These are phyloP conservation scores for Microcyclospora pomicola DNA, from an alignment of 2,329 filamentous ascomycete species.

Conservation along the genomic window DNA sequence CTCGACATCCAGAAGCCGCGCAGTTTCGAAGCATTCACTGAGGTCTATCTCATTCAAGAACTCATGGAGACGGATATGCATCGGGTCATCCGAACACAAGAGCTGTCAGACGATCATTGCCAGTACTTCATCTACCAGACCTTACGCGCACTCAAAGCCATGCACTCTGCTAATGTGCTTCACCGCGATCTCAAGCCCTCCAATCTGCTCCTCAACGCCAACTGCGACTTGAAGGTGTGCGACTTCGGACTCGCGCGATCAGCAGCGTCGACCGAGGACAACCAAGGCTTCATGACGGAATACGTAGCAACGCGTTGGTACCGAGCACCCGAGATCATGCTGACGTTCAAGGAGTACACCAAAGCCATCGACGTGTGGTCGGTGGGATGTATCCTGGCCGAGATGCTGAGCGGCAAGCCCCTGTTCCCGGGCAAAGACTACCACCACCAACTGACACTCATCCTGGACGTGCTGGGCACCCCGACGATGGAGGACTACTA, in stretches of 20 bases:
- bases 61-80: constrained; percentile 99
- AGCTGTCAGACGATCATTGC: constrained; percentile 97
- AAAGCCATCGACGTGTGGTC: constrained; percentile 99
- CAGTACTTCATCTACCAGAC: constrained; percentile 99
- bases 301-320: constrained; percentile 99
- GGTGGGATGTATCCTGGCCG: constrained; percentile 91
- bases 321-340: constrained; percentile 97
- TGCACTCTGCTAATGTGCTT: constrained; percentile 97
- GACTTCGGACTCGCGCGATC: constrained; percentile 91
- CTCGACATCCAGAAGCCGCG: constrained; percentile 97
- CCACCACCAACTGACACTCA: constrained; percentile 93
- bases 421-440: constrained; percentile 98
- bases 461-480: constrained; percentile 91
- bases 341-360: constrained; percentile 99
- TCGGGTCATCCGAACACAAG: constrained; percentile 93
- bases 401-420: constrained; percentile 98
- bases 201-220: constrained; percentile 91
- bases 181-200: constrained; percentile 96
- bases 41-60: constrained; percentile 98
- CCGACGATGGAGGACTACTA: constrained; percentile 99
- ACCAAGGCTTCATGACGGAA: constrained; percentile 99
- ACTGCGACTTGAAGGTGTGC: constrained; percentile 97
- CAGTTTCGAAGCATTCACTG: constrained; percentile 89
- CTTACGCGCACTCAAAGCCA: constrained; percentile 89
- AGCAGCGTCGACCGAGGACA: constrained; percentile 93